Base-by-base conservation (phyloP, 2,329 filamentous ascomycete genomes). In the Fusarium hainanense region DNA sequence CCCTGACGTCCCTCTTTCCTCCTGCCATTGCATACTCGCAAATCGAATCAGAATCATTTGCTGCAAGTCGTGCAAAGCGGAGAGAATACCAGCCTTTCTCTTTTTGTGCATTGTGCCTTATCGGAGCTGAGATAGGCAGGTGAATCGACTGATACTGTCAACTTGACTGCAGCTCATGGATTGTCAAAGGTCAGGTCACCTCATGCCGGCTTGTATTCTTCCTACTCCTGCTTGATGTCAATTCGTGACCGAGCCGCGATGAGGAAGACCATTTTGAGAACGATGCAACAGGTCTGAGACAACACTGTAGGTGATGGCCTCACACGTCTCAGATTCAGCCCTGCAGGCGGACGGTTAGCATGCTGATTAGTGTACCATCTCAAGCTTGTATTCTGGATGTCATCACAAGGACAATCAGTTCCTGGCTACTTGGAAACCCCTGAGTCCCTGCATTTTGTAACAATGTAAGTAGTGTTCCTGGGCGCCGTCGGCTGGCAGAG, bases 41-140 rank as follows among this genome's bases (percentile, higher is more conserved):
- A 68, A 71, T 56, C 71, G 58, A 71, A 73, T 71, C 73, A 74
- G 43, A 61, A 54, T 56, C 55, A 21, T 49, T 58, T 62, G 48
- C 72, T 74, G 64, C 63, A 73, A 51, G 63, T 63, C 72, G 63
- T 69, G 54, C 60, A 58, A 66, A 60, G 51, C 59, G 55, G 63
- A 68, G 62, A 58, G n/a, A 66, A 42, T 57, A 58, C 28, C 58
- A 41, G 61, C 57, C 63, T 41, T 65, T 56, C 25, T 41, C 23
- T 30, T 52, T 42, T 34, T 48, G 23, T 41, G 16, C 21, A 41
- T 52, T 51, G 30, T 41, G 27, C 43, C 66, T 63, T 70, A 42
- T 63, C 58, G 44, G 41, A 46, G 55, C 54, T 60, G 44, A 58
- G 63, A 73, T 70, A 62, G 69, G 71, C 60, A 54, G 58, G 66